Evolutionary conservation across 768 basidiomycete genomes (phyloP).

Genomic region (Leucogyrophana mollusca): DNA sequence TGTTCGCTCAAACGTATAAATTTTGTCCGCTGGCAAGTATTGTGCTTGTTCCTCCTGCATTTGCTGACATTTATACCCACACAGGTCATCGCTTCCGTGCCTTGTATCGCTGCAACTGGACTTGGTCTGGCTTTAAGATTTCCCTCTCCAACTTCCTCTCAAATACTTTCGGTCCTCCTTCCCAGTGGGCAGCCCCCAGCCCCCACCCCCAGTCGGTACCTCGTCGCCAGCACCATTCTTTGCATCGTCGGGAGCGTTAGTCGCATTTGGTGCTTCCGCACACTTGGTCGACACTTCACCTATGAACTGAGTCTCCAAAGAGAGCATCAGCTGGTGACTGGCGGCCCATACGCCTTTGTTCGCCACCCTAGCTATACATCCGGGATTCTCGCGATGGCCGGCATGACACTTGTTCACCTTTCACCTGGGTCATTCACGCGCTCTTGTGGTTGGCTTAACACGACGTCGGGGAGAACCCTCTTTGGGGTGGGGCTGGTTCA

Average conservation of each 20-base stretch:
- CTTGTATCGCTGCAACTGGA: slow-evolving; percentile 24
- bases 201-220: slow-evolving; percentile 19
- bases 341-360: slow-evolving; percentile 34
- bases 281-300: slow-evolving; percentile 33
- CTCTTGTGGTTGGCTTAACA: slow-evolving; percentile 26
- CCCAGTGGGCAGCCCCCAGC: slow-evolving; percentile 18
- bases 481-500: slow-evolving; percentile 29
- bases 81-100: slow-evolving; percentile 26
- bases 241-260: slow-evolving; percentile 28
- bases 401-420: slow-evolving; percentile 29
- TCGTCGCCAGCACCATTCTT: slow-evolving; percentile 28
- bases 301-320: slow-evolving; percentile 30
- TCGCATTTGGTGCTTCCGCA: slow-evolving; percentile 35
- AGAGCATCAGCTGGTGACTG: slow-evolving; percentile 29
- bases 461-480: slow-evolving; percentile 11
- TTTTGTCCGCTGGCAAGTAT: slow-evolving; percentile 20
- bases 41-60: background rate
- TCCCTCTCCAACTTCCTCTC: slow-evolving; percentile 19
- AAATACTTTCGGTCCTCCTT: slow-evolving; percentile 17
- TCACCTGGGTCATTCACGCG: slow-evolving; percentile 27
- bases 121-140: slow-evolving; percentile 16
- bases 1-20: too few relatives aligned
- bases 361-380: slow-evolving; percentile 36
- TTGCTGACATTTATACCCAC: slow-evolving; percentile 3
- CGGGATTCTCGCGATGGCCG: slow-evolving; percentile 19